A percentile compares a stretch with the other conserved stretches of the same genome.
Evolutionary conservation across 2,329 filamentous ascomycete genomes (phyloP).

Genomic region (Penicillium sp.): DNA sequence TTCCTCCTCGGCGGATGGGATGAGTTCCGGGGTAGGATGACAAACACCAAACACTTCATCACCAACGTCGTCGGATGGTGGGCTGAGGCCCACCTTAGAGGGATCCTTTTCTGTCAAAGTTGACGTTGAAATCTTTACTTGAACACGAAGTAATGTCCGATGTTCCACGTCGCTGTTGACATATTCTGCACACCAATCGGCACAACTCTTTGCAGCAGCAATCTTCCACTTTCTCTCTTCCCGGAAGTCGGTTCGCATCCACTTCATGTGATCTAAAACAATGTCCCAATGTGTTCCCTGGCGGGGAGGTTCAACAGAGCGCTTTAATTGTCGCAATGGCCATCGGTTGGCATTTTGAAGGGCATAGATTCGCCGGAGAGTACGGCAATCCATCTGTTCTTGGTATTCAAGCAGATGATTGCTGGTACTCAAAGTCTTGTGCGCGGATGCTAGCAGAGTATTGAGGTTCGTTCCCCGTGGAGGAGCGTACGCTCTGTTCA

Average conservation of each 20-base stretch:
- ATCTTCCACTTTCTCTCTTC: slow-evolving; percentile 95
- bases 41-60: slow-evolving; percentile 34
- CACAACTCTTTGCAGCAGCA: slow-evolving; percentile 74
- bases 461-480: slow-evolving; percentile 57
- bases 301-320: slow-evolving; percentile 75
- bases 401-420: slow-evolving; percentile 81
- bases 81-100: slow-evolving; percentile 29
- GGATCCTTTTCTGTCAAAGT: slow-evolving; percentile 28
- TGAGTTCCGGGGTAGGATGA: slow-evolving; percentile 66
- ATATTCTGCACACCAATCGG: slow-evolving; percentile 81
- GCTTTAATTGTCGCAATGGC: slow-evolving; percentile 86
- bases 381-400: slow-evolving; percentile 83
- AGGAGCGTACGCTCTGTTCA: slow-evolving; percentile 58
- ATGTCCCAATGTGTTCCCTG: slow-evolving; percentile 81
- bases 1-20: slow-evolving; percentile 64
- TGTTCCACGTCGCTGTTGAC: slow-evolving; percentile 64
- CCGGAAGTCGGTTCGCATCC: slow-evolving; percentile 95
- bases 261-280: slow-evolving; percentile 86
- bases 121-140: slow-evolving; percentile 40
- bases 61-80: slow-evolving; percentile 36
- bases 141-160: slow-evolving; percentile 66
- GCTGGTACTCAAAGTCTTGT: slow-evolving; percentile 84
- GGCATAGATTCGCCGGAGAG: slow-evolving; percentile 82
- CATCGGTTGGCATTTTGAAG: slow-evolving; percentile 89
- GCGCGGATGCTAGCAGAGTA: slow-evolving; percentile 74